Conservation (phyloP, 1,284 basidiomycete genomes). For the Takashimella tepidaria region DNA sequence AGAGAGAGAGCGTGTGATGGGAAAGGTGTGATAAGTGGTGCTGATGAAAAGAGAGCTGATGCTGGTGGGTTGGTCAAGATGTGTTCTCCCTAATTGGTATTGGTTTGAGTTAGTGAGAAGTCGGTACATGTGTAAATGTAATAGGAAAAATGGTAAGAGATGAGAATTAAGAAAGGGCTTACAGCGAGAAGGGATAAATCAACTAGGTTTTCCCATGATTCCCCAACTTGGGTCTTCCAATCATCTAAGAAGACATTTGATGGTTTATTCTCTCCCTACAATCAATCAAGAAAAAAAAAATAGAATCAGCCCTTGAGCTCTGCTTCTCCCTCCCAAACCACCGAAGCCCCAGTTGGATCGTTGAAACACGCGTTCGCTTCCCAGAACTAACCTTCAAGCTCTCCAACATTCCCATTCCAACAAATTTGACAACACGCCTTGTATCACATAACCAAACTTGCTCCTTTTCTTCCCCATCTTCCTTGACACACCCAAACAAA, state of each 20-base stretch:
- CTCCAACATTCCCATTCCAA: conserved; percentile 60
- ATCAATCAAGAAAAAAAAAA: too few species aligned
- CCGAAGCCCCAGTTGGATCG: too few species aligned
- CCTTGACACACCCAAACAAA: conserved; percentile 65
- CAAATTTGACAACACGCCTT: conserved; percentile 29
- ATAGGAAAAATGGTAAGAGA: neutral
- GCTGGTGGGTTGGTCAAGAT: conserved; percentile 45
- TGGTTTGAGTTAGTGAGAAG: too few species aligned
- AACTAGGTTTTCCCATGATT: conserved; percentile 60
- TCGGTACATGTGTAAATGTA: too few species aligned
- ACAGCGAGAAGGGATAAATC: conserved; percentile 63
- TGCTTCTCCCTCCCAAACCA: conserved; percentile 50
- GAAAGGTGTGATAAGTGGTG: conserved; percentile 58
- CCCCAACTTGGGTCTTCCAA: conserved; percentile 69
- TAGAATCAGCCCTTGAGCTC: too few species aligned
- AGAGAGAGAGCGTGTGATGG: conserved; percentile 65
- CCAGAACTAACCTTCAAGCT: conserved; percentile 55
- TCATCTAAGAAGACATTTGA: conserved; percentile 56
- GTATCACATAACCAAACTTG: conserved; percentile 33
- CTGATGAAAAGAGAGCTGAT: conserved; percentile 19
- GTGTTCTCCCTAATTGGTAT: conserved; percentile 73
- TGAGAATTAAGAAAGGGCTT: conserved; percentile 26
- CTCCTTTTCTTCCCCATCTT: conserved; percentile 17
- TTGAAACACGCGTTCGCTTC: too few species aligned
- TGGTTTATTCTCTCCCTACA: conserved; percentile 6